These are phyloP conservation scores for Eleusine indica DNA, from an alignment of 176 grass and related monocot species.

Conservation along the genomic window DNA sequence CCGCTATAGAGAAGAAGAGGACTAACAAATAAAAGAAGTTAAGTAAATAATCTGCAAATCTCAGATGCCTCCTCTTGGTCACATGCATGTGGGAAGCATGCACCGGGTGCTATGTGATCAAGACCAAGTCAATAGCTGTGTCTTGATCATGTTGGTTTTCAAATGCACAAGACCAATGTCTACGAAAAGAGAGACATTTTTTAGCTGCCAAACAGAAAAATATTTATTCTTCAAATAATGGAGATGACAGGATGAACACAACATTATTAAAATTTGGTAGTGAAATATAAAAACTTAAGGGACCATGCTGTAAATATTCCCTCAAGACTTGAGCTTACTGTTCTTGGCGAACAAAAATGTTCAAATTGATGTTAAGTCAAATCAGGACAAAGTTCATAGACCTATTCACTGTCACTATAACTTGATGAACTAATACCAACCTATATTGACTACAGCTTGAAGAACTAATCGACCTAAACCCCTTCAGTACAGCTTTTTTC, in stretches of 20 bases:
- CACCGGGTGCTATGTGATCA: not conserved
- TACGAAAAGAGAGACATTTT: too few relatives aligned
- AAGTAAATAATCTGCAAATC: not conserved
- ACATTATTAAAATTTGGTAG: not conserved
- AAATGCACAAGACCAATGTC: not conserved
- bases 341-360: not conserved
- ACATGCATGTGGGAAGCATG: not conserved
- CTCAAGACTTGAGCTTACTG: not conserved
- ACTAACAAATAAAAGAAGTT: constrained; percentile 4
- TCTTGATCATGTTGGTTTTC: not conserved
- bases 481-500: not conserved
- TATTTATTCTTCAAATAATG: not conserved
- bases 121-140: not conserved
- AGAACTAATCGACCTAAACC: not conserved
- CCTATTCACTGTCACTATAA: not conserved
- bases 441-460: not conserved
- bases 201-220: not conserved
- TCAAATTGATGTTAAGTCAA: not conserved
- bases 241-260: not conserved
- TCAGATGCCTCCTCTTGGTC: constrained; percentile 5
- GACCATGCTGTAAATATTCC: not conserved
- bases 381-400: not conserved
- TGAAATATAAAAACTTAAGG: not conserved
- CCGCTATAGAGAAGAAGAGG: not conserved
- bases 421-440: not conserved